Percentiles rank a stretch among this genome's conserved stretches.
phyloP scores from a whole-genome alignment of 83 land plant species.

The Thuja plicata region DNA sequence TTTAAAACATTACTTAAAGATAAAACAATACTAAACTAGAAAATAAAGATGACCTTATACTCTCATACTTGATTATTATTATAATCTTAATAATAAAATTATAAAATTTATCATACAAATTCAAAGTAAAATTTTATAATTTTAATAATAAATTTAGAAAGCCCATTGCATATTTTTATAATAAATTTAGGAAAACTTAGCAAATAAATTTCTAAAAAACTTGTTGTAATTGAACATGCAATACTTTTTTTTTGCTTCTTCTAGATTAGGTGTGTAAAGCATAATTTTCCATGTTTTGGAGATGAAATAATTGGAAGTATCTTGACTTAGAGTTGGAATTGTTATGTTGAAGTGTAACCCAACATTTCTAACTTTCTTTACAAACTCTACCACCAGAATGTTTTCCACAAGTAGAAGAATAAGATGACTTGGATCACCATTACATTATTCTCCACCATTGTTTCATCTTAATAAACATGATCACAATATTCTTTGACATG shows the following conservation, averaged over 20 bases:
- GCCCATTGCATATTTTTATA: too few relatives aligned
- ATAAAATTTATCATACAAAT: too few relatives aligned
- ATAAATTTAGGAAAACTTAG: conserved; percentile 1
- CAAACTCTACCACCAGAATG: neutral
- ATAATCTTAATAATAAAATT: too few relatives aligned
- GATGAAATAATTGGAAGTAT: conserved; percentile 1
- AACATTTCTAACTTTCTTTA: neutral
- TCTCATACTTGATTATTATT: too few relatives aligned
- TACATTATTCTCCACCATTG: neutral
- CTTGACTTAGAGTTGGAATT: neutral
- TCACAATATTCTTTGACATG: neutral
- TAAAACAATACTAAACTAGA: too few relatives aligned
- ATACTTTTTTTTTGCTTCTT: conserved; percentile 35
- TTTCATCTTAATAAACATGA: conserved; percentile 11
- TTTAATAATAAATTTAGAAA: too few relatives aligned
- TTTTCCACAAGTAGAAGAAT: neutral
- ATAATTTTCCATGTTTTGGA: conserved; percentile 30
- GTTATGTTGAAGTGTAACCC: neutral
- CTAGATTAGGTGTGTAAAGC: conserved; percentile 17
- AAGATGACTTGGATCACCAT: neutral
- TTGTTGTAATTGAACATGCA: neutral
- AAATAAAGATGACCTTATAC: too few relatives aligned
- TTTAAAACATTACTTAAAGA: too few relatives aligned
- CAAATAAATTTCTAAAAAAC: conserved; percentile 8
- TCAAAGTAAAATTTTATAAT: too few relatives aligned